Evolutionary conservation across 768 basidiomycete genomes (phyloP).

Genomic region (Cantharellus anzutake): DNA sequence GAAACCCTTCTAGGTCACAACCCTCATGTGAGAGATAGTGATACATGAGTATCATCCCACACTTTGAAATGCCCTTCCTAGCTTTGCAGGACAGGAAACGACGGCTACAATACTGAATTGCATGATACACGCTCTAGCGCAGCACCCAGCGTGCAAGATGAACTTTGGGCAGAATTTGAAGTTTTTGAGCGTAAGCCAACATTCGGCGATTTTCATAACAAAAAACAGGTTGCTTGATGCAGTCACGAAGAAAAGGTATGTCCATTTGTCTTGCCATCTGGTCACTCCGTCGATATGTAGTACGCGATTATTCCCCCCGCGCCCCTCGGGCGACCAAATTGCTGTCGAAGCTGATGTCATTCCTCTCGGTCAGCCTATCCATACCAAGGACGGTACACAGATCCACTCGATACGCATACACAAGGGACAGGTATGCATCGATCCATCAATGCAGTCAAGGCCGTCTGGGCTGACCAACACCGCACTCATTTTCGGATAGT

Average conservation of each 20-base stretch:
- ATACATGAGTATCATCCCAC: too few relatives aligned
- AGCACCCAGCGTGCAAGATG: conserved; percentile 20
- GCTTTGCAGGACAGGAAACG: conserved; percentile 27
- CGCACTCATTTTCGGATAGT: conserved; percentile 14
- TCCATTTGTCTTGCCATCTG: neutral
- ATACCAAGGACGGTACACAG: conserved; percentile 14
- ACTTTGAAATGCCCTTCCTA: conserved; percentile 2
- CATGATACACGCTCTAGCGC: conserved; percentile 23
- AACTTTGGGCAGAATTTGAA: conserved; percentile 23
- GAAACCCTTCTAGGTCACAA: too few relatives aligned
- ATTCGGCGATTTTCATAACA: conserved; percentile 20
- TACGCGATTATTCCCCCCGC: conserved; percentile 24
- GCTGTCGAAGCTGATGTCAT: conserved; percentile 25
- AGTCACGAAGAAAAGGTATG: conserved; percentile 24
- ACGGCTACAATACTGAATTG: conserved; percentile 21
- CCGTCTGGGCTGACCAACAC: neutral
- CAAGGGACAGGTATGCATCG: conserved; percentile 20
- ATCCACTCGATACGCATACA: conserved; percentile 16
- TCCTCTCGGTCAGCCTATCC: conserved; percentile 22
- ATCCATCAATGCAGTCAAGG: neutral
- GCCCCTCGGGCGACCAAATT: conserved; percentile 23
- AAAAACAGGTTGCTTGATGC: conserved; percentile 23
- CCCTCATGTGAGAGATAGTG: too few relatives aligned
- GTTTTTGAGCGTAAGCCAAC: conserved; percentile 13
- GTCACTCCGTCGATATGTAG: conserved; percentile 9